These are phyloP conservation scores for Ilyonectria mors-panacis DNA, from an alignment of 2,329 filamentous ascomycete species.

Conservation along the genomic window DNA sequence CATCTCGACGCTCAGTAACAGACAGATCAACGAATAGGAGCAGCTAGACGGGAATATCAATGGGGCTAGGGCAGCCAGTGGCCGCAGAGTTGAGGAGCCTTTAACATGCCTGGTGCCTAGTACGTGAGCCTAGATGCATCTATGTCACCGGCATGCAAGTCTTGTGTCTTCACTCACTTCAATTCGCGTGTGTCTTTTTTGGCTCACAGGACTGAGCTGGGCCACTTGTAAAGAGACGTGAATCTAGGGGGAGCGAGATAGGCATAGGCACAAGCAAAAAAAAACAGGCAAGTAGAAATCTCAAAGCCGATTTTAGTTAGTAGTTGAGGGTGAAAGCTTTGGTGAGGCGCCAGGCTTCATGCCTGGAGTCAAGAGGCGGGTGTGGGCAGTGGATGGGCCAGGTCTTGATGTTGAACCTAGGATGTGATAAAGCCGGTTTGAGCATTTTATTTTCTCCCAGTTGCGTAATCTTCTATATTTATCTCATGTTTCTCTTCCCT, in stretches of 20 bases:
- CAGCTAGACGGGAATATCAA: not conserved
- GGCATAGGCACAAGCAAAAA: not conserved
- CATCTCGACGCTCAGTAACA: not conserved
- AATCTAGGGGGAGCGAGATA: not conserved
- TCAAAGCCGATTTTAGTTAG: not conserved
- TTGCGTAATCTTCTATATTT: no score
- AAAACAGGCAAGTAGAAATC: not conserved
- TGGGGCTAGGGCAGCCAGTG: not conserved
- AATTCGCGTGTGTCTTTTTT: not conserved
- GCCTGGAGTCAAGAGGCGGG: not conserved
- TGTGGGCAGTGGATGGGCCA: not conserved
- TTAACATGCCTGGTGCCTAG: not conserved
- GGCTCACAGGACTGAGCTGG: not conserved
- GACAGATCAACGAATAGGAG: not conserved
- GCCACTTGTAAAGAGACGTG: not conserved
- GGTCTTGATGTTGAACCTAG: not conserved
- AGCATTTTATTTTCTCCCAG: no score
- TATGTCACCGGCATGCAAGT: not conserved
- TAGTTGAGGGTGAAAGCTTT: not conserved
- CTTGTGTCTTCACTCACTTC: not conserved
- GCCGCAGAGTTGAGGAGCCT: not conserved
- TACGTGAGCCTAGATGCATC: not conserved
- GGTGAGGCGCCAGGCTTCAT: slow-evolving; percentile 6
- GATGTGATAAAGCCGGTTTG: not conserved
- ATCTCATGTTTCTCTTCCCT: no score